Conservation (phyloP, 345 rosid genomes). For the Bruguiera parviflora region DNA sequence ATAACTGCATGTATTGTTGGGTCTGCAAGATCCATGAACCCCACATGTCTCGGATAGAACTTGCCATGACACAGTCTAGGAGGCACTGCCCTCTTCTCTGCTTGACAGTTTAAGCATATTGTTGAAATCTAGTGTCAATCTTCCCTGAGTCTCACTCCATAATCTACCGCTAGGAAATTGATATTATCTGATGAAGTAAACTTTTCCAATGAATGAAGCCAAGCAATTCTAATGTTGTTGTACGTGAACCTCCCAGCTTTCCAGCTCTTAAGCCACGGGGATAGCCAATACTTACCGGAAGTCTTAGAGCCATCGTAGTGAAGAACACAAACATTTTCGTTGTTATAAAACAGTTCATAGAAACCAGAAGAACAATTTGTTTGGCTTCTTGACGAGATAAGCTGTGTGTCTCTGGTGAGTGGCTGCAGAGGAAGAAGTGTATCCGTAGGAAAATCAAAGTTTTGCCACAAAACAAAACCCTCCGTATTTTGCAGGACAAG, state of each 20-base stretch:
- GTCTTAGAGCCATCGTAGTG: conserved; percentile 17
- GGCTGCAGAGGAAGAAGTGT: conserved; percentile 43
- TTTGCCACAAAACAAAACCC: no score
- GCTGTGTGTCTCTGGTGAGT: conserved; percentile 15
- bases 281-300: conserved; percentile 35
- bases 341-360: conserved; percentile 24
- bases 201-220: conserved; percentile 16
- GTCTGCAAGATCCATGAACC: conserved; percentile 36
- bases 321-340: conserved; percentile 26
- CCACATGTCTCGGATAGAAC: conserved; percentile 10
- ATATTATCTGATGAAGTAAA: conserved; percentile 28
- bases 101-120: conserved; percentile 35
- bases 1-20: conserved; percentile 31
- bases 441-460: conserved; percentile 39
- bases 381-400: conserved; percentile 32
- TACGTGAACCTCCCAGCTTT: background rate
- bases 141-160: conserved; percentile 18
- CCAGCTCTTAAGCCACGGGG: background rate
- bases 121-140: conserved; percentile 37
- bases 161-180: conserved; percentile 18
- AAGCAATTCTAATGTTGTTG: conserved; percentile 31
- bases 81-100: background rate
- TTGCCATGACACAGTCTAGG: conserved; percentile 36
- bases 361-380: conserved; percentile 27
- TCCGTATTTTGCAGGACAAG: no score